Evolutionary conservation across 1,284 basidiomycete genomes (phyloP), one percentile per base, ranked within the genome.

Genomic region (Heterobasidion occidentale): DNA sequence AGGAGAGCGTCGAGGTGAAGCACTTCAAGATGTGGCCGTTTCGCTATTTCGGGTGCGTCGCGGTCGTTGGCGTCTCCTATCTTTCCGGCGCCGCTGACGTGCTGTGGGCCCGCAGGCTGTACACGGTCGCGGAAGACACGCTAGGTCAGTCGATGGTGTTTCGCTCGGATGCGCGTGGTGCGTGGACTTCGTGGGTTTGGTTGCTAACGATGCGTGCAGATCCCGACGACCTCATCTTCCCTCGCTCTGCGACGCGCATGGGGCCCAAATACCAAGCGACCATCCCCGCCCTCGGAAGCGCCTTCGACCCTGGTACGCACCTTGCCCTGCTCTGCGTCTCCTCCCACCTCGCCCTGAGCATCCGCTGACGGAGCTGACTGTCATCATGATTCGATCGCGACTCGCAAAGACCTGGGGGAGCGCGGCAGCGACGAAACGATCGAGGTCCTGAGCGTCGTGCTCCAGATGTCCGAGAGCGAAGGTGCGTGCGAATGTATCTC

Each of bases 21-120:
- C 81, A 92, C 72, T 95, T 88, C 69, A 92, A 93, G 67, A 86
- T 92, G 78, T 98, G 94, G 94, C 93, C 93, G 1, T 97, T 94
- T 73, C 80, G 94, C 58, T 98, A 98, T 73, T 98, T 98, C 72
- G 94, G 94, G 92, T 93, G 67, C 71, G 88, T 70, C 11, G 34
- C 51, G 19, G 51, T 19, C 46, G 38, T 55, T 9, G 34, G 45
- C 9, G 5, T 53, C 46, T 47, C 42, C 20, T 17, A 7, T 27
- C 17, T 17, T 20, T 14, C 4, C 38, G 42, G n/a, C 52, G 38
- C 27, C 12, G 36, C 36, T n/a, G 36, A 15, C 14, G 33, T 52
- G 47, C 47, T 52, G 38, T 54, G 58, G 53, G 51, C n/a, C 36
- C 49, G 54, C 63, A 94, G 92, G 12, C 81, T 91, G 71, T 89